Base-by-base conservation (phyloP, 306 rosid genomes). In the Mimosa bimucronata region DNA sequence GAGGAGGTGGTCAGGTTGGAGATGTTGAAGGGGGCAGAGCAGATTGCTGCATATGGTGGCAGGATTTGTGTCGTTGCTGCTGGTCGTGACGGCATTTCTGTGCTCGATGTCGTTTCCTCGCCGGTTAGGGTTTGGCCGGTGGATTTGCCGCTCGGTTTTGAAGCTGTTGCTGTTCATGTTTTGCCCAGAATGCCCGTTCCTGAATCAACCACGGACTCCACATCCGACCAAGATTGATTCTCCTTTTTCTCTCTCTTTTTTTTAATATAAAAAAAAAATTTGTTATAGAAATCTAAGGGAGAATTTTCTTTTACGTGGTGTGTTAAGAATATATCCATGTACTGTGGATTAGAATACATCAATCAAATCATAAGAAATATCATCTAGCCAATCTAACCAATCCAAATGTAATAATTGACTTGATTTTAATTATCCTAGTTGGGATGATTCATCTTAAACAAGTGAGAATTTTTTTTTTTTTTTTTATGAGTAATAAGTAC, bases 91-190 rank as follows among this genome's bases (percentile, higher is more conserved):
- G 82, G 87, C 77, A 86, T 92, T 12, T 86, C 79, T 1, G 92
- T 92, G 28, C 89, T 94, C 31, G 97, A 92, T 64, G 85, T 91
- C 0, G 40, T 45, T 55, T 73, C 80, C 4, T 31, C 61, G 73
- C 73, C 85, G 58, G 78, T 89, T 12, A 70, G 83, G 31, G 0
- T 89, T 0, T 79, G 85, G 88, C 76, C 64, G 13, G 87, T 91
- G 66, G 84, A 80, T 2, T 25, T 89, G 68, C 98, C 97, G 16
- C 1, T 21, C 19, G 97, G 92, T 2, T 79, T 87, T 37, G 88
- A 89, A 16, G 88, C 88, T 3, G 82, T 91, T 30, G 91, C 92
- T 10, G 79, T 94, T 52, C 97, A 92, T 38, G 44, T 94, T 53
- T 66, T 94, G 82, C 97, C 97, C 0, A 58, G 97, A 77, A 89